Evolutionary conservation across 306 rosid species (phyloP).

Genomic region (Quercus aquifolioides): DNA sequence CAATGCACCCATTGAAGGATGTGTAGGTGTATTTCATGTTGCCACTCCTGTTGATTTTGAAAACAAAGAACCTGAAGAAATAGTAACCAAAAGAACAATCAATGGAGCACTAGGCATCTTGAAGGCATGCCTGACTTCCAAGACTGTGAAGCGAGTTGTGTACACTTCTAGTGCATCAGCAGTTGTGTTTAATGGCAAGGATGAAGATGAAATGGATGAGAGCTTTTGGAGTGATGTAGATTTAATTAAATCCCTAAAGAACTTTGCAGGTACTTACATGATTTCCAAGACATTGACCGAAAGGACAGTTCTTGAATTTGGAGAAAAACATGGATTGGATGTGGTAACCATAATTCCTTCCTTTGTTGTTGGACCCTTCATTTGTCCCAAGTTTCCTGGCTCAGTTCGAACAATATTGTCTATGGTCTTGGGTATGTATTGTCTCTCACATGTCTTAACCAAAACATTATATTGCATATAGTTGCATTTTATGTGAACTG

Average conservation of each 20-base stretch:
- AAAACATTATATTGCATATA: too few relatives aligned
- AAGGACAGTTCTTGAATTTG: constrained; percentile 52
- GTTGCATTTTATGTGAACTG: too few relatives aligned
- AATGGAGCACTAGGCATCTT: constrained; percentile 56
- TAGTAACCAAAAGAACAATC: constrained; percentile 38
- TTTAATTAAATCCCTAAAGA: constrained; percentile 9
- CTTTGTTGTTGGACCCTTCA: constrained; percentile 56
- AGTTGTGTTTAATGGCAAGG: constrained; percentile 13
- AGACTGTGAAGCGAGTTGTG: constrained; percentile 50
- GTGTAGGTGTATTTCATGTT: constrained; percentile 54
- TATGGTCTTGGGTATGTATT: constrained; percentile 37
- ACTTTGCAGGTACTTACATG: constrained; percentile 20
- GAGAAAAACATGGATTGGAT: constrained; percentile 47
- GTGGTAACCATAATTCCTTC: constrained; percentile 53
- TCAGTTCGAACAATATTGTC: constrained; percentile 22
- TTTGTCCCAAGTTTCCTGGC: constrained; percentile 47
- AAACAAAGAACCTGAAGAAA: constrained; percentile 38
- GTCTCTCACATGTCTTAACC: too few relatives aligned
- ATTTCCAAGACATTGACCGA: constrained; percentile 63
- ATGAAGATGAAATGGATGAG: constrained; percentile 38
- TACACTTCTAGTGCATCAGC: constrained; percentile 56
- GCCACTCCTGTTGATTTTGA: constrained; percentile 34
- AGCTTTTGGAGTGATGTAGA: constrained; percentile 46
- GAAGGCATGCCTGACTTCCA: constrained; percentile 35
- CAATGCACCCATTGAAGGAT: constrained; percentile 47